phyloP scores from a whole-genome alignment of 1,139 yeast species.

The Pichia sp. region DNA sequence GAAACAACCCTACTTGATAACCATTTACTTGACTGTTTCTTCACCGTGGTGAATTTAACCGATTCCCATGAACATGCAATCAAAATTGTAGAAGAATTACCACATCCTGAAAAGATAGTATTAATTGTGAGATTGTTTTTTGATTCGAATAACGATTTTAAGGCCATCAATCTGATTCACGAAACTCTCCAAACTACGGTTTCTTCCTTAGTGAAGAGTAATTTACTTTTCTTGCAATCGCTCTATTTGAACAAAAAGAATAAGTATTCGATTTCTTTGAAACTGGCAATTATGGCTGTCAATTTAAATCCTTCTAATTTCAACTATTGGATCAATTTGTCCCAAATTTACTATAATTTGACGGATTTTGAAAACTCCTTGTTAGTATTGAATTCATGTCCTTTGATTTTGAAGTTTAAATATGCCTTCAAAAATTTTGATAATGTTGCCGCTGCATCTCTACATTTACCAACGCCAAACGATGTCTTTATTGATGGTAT shows the following conservation, averaged over 20 bases:
- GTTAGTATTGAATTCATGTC: constrained; percentile 50
- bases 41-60: constrained; percentile 40
- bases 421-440: constrained; percentile 40
- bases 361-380: constrained; percentile 51
- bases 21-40: constrained; percentile 46
- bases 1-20: constrained; percentile 46
- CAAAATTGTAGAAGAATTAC: constrained; percentile 32
- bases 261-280: constrained; percentile 44
- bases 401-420: constrained; percentile 51
- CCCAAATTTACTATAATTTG: constrained; percentile 40
- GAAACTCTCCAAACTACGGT: constrained; percentile 30
- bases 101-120: constrained; percentile 31
- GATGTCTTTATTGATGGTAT: constrained; percentile 51
- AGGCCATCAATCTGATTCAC: constrained; percentile 41
- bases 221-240: constrained; percentile 42
- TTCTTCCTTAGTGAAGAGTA: constrained; percentile 26
- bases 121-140: constrained; percentile 40
- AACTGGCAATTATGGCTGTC: constrained; percentile 47
- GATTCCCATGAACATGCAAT: constrained; percentile 40
- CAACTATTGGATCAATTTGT: constrained; percentile 47
- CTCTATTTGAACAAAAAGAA: constrained; percentile 43
- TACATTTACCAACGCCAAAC: constrained; percentile 49
- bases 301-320: constrained; percentile 50
- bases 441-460: constrained; percentile 24
- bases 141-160: constrained; percentile 42